phyloP scores from a whole-genome alignment of 768 basidiomycete species.

The Pleurotus tuoliensis region DNA sequence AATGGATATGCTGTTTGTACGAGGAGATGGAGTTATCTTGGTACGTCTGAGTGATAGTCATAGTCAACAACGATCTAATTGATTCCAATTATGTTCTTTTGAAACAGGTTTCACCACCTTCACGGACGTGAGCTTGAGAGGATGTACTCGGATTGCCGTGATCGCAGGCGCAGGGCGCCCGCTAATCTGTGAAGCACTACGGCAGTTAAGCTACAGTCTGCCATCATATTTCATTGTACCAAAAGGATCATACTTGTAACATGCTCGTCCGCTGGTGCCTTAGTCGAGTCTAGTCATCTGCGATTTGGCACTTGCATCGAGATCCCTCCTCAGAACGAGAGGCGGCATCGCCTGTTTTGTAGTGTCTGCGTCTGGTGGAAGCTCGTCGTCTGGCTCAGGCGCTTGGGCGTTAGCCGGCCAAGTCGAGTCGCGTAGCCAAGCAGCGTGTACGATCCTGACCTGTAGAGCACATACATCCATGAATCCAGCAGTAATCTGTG shows the following conservation, averaged over 20 bases:
- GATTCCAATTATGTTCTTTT: slow-evolving; percentile 3
- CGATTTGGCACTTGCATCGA: background rate
- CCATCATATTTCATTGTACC: too few species aligned
- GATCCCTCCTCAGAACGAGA: background rate
- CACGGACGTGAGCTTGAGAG: slow-evolving; percentile 50
- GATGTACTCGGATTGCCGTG: too few species aligned
- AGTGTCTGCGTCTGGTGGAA: slow-evolving; percentile 9
- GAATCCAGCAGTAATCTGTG: slow-evolving; percentile 3
- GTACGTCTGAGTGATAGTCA: slow-evolving; percentile 39
- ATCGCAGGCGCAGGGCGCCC: too few species aligned
- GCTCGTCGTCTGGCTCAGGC: slow-evolving; percentile 60
- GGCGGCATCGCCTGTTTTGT: background rate
- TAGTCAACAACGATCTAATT: slow-evolving; percentile 10
- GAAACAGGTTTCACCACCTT: slow-evolving; percentile 73
- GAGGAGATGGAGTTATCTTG: slow-evolving; percentile 95
- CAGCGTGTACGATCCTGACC: slow-evolving; percentile 71
- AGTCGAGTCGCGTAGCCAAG: slow-evolving; percentile 69
- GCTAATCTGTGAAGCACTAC: too few species aligned
- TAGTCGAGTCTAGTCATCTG: background rate
- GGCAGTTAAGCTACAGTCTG: too few species aligned
- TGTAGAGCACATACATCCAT: slow-evolving; percentile 25
- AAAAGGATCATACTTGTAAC: too few species aligned
- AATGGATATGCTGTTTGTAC: slow-evolving; percentile 96
- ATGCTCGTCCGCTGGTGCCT: too few species aligned
- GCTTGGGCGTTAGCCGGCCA: slow-evolving; percentile 65